phyloP scores from a whole-genome alignment of 1,139 yeast species.

The Yamadazyma buinensis region DNA sequence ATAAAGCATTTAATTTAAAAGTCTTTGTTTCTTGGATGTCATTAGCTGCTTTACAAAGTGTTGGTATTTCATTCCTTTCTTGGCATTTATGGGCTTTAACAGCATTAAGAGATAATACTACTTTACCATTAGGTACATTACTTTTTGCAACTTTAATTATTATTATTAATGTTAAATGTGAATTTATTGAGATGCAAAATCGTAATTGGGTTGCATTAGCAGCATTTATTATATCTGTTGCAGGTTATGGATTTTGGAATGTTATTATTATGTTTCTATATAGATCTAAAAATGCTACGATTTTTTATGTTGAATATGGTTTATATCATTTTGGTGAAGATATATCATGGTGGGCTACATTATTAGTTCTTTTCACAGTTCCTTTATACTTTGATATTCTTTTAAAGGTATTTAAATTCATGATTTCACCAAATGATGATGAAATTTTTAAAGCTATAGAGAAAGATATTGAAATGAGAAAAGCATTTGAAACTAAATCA shows the following conservation, averaged over 20 bases:
- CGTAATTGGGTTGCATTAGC: conserved; percentile 70
- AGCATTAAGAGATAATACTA: conserved; percentile 65
- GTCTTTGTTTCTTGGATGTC: conserved; percentile 78
- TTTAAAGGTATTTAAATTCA: conserved; percentile 52
- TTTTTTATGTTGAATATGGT: conserved; percentile 72
- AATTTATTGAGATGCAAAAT: conserved; percentile 80
- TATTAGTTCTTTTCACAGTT: conserved; percentile 52
- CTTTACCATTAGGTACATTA: conserved; percentile 78
- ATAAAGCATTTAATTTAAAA: conserved; percentile 67
- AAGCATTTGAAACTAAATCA: conserved; percentile 69
- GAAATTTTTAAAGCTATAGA: conserved; percentile 78
- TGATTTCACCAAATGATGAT: conserved; percentile 67
- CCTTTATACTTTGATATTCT: conserved; percentile 67
- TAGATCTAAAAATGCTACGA: conserved; percentile 51
- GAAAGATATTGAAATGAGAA: conserved; percentile 62
- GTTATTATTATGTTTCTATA: conserved; percentile 69
- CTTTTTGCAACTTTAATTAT: conserved; percentile 69
- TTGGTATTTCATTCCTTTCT: conserved; percentile 64
- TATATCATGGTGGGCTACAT: conserved; percentile 79
- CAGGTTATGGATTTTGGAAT: conserved; percentile 90
- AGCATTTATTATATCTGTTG: conserved; percentile 67
- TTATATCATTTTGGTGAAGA: conserved; percentile 75
- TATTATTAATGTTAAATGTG: conserved; percentile 74
- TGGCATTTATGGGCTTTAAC: conserved; percentile 67
- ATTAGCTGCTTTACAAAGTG: conserved; percentile 70